Conservation (phyloP, 2,329 filamentous ascomycete species). For the Penicillium janthinellum region DNA sequence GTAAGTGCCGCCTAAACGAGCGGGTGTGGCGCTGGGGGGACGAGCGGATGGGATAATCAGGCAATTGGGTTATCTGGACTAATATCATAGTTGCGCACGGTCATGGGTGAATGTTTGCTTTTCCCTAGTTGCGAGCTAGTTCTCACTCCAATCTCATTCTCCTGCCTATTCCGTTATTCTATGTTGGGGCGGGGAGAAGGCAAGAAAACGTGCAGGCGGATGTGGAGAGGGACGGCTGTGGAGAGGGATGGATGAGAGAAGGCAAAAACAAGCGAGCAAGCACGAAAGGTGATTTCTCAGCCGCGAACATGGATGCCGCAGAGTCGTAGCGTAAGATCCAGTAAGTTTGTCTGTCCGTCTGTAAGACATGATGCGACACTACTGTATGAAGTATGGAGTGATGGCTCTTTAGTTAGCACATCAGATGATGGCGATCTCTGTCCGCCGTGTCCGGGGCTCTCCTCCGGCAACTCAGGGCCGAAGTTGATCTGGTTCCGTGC, state of each 20-base stretch:
- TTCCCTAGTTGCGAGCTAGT: neutral
- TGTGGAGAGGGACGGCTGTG: neutral
- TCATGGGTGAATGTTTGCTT: neutral
- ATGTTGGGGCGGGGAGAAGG: neutral
- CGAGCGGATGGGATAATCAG: conserved; percentile 11
- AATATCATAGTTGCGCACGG: conserved; percentile 1
- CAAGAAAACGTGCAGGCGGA: neutral
- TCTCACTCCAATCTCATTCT: neutral
- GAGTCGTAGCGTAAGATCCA: neutral
- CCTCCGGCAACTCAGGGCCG: neutral
- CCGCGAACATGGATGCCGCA: neutral
- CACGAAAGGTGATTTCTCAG: neutral
- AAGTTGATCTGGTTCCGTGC: neutral
- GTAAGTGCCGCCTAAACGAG: neutral
- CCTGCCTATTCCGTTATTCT: neutral
- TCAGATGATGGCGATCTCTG: neutral
- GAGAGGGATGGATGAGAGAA: neutral
- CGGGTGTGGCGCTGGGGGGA: conserved; percentile 20
- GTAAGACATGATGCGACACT: neutral
- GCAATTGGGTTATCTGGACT: conserved; percentile 17
- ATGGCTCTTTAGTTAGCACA: neutral
- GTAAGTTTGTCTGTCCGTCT: neutral
- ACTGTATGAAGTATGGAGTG: neutral
- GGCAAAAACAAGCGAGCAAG: conserved; percentile 8
- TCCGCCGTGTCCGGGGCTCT: neutral